phyloP scores from a whole-genome alignment of 345 rosid genomes.

The Geranium rotundifolium region DNA sequence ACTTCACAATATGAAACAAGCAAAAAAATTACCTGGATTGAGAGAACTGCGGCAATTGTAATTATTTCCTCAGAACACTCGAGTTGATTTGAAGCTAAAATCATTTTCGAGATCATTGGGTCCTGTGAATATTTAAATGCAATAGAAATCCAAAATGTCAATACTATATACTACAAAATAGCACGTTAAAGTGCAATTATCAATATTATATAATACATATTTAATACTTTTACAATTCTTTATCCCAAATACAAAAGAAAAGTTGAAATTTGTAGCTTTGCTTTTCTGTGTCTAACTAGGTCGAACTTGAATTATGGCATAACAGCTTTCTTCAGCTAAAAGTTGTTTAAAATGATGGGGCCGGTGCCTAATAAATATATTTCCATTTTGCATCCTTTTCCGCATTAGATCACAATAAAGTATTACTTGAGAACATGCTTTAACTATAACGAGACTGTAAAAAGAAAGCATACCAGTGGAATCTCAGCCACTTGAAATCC shows the following conservation, averaged over 20 bases:
- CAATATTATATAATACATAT: background rate
- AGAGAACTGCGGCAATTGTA: slow-evolving; percentile 75
- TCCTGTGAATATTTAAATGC: slow-evolving; percentile 38
- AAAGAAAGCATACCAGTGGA: slow-evolving; percentile 50
- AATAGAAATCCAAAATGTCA: slow-evolving; percentile 1
- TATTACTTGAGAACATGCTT: background rate
- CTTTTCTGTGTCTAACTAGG: no score
- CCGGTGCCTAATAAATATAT: background rate
- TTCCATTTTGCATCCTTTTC: background rate
- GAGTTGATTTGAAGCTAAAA: slow-evolving; percentile 75
- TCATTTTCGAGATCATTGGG: slow-evolving; percentile 90
- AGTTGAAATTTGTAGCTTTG: no score
- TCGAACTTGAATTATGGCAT: no score
- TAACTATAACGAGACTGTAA: background rate
- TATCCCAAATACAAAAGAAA: no score
- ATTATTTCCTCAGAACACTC: slow-evolving; percentile 87
- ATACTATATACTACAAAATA: background rate
- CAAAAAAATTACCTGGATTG: slow-evolving; percentile 52
- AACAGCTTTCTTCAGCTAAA: background rate
- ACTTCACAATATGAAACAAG: background rate
- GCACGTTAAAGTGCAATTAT: background rate
- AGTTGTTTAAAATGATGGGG: background rate
- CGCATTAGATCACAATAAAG: background rate
- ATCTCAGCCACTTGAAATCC: slow-evolving; percentile 98
- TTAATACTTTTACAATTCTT: no score